A percentile compares a stretch with the other conserved stretches of the same genome.
These are phyloP conservation scores for Linum trigynum DNA, from an alignment of 345 rosid genomes.

Conservation along the genomic window DNA sequence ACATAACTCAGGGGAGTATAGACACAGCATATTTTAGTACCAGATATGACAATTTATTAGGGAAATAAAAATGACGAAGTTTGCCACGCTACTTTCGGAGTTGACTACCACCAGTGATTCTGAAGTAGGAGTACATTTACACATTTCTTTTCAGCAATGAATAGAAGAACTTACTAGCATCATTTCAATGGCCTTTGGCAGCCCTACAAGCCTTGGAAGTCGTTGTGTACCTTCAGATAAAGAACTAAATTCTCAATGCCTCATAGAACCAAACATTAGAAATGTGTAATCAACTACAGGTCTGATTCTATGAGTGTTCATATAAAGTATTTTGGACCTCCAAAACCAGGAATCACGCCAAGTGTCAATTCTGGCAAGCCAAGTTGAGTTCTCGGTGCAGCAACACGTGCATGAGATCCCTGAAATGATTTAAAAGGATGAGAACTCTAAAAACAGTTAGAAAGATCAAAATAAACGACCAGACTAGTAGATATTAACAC, in stretches of 20 bases:
- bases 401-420: slow-evolving; percentile 91
- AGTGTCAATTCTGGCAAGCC: slow-evolving; percentile 91
- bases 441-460: slow-evolving; percentile 3
- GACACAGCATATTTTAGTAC: no score
- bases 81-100: no score
- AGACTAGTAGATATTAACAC: slow-evolving; percentile 10
- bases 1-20: no score
- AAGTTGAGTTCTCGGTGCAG: slow-evolving; percentile 68
- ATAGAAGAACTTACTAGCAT: slow-evolving; percentile 48
- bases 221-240: slow-evolving; percentile 78
- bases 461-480: neutral
- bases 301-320: neutral
- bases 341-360: slow-evolving; percentile 88
- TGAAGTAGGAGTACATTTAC: no score
- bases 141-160: neutral
- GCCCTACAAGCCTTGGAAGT: slow-evolving; percentile 89
- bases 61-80: no score
- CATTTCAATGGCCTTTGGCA: slow-evolving; percentile 76
- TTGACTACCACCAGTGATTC: no score
- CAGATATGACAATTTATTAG: no score
- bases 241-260: slow-evolving; percentile 10
- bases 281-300: slow-evolving; percentile 6
- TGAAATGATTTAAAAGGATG: slow-evolving; percentile 16
- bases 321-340: slow-evolving; percentile 45
- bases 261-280: slow-evolving; percentile 6